Evolutionary conservation across 2,329 filamentous ascomycete genomes (phyloP).

Genomic region (Pseudonectria buxi): DNA sequence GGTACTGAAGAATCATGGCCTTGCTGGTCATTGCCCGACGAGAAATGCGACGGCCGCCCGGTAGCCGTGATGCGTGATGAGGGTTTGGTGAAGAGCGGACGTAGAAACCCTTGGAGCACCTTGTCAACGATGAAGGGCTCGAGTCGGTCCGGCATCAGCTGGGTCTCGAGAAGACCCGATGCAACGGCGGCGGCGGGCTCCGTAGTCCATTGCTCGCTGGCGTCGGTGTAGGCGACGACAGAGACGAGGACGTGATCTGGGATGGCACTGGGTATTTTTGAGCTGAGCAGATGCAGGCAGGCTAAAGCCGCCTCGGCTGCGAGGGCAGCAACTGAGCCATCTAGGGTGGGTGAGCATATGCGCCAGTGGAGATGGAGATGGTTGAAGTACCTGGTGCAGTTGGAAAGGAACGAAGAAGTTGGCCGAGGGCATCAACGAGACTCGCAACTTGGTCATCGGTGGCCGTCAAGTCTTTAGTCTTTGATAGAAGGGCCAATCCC

Average conservation of each 20-base stretch:
- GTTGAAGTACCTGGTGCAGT: too few species aligned
- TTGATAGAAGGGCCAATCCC: too few species aligned
- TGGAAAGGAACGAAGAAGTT: too few species aligned
- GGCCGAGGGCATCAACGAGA: too few species aligned
- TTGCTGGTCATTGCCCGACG: constrained; percentile 1
- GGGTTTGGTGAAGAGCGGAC: constrained; percentile 57
- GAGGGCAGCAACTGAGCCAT: constrained; percentile 1
- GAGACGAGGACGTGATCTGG: constrained; percentile 22
- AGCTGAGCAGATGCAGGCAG: constrained; percentile 21
- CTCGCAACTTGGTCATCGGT: too few species aligned
- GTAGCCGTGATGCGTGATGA: constrained; percentile 33
- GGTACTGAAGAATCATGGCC: constrained; percentile 3
- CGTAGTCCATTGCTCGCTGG: constrained; percentile 33
- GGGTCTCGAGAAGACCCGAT: constrained; percentile 22
- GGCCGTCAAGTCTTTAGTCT: too few species aligned
- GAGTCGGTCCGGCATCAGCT: constrained; percentile 14
- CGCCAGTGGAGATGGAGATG: too few species aligned
- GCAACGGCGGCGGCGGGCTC: constrained; percentile 24
- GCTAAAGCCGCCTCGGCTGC: constrained; percentile 21
- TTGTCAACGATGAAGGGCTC: constrained; percentile 43
- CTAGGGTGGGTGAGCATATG: background rate
- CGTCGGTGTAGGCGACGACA: constrained; percentile 26
- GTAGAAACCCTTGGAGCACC: constrained; percentile 57
- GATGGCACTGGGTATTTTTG: constrained; percentile 1
- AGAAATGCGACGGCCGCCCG: constrained; percentile 24